A percentile compares a stretch with the other conserved stretches of the same genome.
These are phyloP conservation scores for Nitzschia putrida DNA, from an alignment of 108 stramenopile genomes.

Conservation along the genomic window DNA sequence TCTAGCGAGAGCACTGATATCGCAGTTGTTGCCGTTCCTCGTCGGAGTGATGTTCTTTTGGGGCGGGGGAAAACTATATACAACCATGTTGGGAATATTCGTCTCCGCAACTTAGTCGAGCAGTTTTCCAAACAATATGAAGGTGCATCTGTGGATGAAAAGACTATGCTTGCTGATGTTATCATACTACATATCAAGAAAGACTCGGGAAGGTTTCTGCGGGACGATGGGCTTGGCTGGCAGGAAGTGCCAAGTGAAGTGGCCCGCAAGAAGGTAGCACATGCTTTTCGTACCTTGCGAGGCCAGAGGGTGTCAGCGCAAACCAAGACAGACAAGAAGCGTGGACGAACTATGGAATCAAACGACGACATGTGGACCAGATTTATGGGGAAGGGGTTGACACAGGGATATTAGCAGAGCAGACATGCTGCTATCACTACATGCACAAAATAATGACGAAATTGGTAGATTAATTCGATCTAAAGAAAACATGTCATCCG, in stretches of 20 bases:
- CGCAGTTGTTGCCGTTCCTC: conserved; percentile 2
- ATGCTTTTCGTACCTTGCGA: conserved; percentile 37
- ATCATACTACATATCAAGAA: conserved; percentile 26
- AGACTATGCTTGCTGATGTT: conserved; percentile 30
- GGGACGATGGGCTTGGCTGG: conserved; percentile 31
- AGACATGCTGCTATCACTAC: no score
- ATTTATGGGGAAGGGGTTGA: no score
- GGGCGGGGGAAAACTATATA: conserved; percentile 25
- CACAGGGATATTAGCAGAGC: no score
- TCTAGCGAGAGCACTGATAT: neutral
- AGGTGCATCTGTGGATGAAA: neutral
- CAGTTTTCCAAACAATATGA: neutral
- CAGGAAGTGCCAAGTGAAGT: conserved; percentile 15
- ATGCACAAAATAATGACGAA: no score
- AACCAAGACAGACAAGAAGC: neutral
- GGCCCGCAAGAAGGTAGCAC: conserved; percentile 28
- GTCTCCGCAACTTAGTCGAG: conserved; percentile 24
- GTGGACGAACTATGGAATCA: no score
- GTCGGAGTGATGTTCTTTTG: conserved; percentile 17
- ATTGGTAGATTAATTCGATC: no score
- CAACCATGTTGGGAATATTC: conserved; percentile 26
- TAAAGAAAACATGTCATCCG: no score
- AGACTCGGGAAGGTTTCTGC: conserved; percentile 35
- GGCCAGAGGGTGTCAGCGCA: neutral
- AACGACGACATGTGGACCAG: no score